Conservation (phyloP, 1,284 basidiomycete genomes). For the Boletus holoroseus region DNA sequence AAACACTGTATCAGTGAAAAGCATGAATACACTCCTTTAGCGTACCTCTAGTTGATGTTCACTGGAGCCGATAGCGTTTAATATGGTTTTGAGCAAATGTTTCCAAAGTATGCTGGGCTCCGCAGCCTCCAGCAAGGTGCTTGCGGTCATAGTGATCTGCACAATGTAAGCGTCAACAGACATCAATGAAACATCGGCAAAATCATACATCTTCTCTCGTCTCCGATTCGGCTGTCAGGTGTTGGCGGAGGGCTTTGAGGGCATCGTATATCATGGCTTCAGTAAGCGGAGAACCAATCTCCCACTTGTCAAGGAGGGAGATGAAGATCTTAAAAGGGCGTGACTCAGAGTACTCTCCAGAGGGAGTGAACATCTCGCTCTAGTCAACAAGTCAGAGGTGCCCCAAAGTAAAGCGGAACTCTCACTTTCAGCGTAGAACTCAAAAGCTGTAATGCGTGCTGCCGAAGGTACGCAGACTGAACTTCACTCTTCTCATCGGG, state of each 20-base stretch:
- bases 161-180: slow-evolving; percentile 9
- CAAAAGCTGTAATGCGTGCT: slow-evolving; percentile 67
- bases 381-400: slow-evolving; percentile 26
- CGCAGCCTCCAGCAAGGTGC: slow-evolving; percentile 86
- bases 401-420: neutral
- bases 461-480: slow-evolving; percentile 67
- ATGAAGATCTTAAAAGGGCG: slow-evolving; percentile 95
- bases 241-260: slow-evolving; percentile 64
- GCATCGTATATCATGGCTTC: slow-evolving; percentile 75
- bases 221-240: slow-evolving; percentile 47
- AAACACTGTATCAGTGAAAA: slow-evolving; percentile 4
- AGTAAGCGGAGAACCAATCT: slow-evolving; percentile 82
- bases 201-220: slow-evolving; percentile 58
- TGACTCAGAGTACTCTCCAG: slow-evolving; percentile 67
- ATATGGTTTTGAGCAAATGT: slow-evolving; percentile 55
- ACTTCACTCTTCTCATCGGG: slow-evolving; percentile 68
- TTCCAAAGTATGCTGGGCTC: slow-evolving; percentile 90
- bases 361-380: slow-evolving; percentile 71
- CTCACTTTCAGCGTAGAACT: slow-evolving; percentile 61
- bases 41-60: slow-evolving; percentile 45
- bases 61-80: slow-evolving; percentile 47
- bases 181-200: slow-evolving; percentile 1
- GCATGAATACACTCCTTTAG: neutral
- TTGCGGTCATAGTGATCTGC: slow-evolving; percentile 79
- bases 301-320: slow-evolving; percentile 94